Conservation (phyloP, 768 basidiomycete genomes). For the Baorangia bicolor region DNA sequence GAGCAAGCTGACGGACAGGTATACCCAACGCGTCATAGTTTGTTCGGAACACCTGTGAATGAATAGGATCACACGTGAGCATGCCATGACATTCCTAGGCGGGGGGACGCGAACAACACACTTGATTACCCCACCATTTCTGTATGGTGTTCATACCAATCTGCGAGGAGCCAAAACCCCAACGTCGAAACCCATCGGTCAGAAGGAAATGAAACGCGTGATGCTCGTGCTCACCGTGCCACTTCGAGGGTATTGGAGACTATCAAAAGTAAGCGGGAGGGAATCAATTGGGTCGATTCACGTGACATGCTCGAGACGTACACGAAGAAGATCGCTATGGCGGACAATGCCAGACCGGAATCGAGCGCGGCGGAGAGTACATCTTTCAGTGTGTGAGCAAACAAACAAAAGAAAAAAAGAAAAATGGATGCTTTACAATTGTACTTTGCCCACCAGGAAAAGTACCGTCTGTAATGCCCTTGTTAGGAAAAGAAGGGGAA, state of each 20-base stretch:
- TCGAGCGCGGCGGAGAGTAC: slow-evolving; percentile 76
- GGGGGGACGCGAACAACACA: neutral
- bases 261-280: neutral
- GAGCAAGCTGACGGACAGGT: slow-evolving; percentile 26
- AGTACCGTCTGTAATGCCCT: slow-evolving; percentile 40
- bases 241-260: slow-evolving; percentile 28
- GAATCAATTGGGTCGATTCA: too few species aligned
- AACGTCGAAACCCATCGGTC: neutral
- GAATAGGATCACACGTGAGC: neutral
- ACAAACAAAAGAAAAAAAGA: neutral
- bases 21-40: slow-evolving; percentile 24
- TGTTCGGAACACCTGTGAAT: slow-evolving; percentile 20
- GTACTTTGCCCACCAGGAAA: slow-evolving; percentile 76
- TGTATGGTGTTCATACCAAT: slow-evolving; percentile 20
- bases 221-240: slow-evolving; percentile 19
- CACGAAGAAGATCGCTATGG: slow-evolving; percentile 70
- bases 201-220: neutral
- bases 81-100: neutral
- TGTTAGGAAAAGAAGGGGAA: neutral
- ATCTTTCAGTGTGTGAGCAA: slow-evolving; percentile 38
- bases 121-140: slow-evolving; percentile 32
- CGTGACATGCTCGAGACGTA: too few species aligned
- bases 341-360: slow-evolving; percentile 65
- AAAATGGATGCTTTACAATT: slow-evolving; percentile 50
- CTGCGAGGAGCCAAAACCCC: slow-evolving; percentile 4